Evolutionary conservation across 805 yeast species (phyloP), one percentile per base, ranked within the genome.

Genomic region (Kodamaea sagamina): DNA sequence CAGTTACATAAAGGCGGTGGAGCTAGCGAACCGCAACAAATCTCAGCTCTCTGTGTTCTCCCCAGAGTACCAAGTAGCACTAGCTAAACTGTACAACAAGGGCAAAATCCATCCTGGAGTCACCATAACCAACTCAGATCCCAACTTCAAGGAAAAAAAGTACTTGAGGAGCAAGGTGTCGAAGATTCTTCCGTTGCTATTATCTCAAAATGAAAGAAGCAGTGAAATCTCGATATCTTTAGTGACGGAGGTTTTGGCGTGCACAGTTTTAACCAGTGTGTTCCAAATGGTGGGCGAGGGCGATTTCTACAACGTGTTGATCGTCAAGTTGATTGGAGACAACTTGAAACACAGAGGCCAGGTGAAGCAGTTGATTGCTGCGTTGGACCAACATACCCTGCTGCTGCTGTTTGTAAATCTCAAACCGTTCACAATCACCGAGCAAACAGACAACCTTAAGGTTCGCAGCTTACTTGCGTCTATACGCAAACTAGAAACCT

Each of bases 321-420:
- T 89, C 11, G 81, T 81, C 7, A 75, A 76, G 40, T 59, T 75
- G 1, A 77, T 86, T 1, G 82, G 88, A 3, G 75, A 74, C 22
- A 75, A 84, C 9, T 67, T 90, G 57, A 81, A 81, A 48, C 95
- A 88, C 54, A 68, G 89, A 43, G 77, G 77, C 27, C 88, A 86
- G 54, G 95, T 89, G 0, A 78, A 82, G 46, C 77, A 81, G 49
- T 72, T 90, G 16, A 66, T 95, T 47, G 79, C 75, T 16, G 86
- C 87, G 1, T 65, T 89, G 26, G 84, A 82, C 48, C 75, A 79
- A 47, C 93, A 89, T 53, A 72, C 85, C 1, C 42, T 32, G 41
- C 25, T 19, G n/a, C 15, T 29, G 34, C 32, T 11, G 6, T 26
- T 8, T 11, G 37, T 36, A 4, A 42, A 38, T 18, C 38, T 28